Conservation (phyloP, 257 asterid species). For the Petunia secreta region DNA sequence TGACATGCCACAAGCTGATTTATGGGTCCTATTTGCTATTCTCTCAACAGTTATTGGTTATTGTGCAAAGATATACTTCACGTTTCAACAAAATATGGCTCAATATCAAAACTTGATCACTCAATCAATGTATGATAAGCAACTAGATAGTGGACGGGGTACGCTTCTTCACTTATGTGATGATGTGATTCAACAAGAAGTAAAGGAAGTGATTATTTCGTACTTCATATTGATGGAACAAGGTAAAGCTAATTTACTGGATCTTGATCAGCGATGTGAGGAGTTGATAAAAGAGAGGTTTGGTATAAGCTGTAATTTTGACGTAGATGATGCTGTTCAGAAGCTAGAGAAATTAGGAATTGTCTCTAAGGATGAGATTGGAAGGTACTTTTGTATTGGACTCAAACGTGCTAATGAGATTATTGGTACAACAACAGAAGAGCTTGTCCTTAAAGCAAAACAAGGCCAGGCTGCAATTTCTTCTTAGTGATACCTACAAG, state of each 20-base stretch:
- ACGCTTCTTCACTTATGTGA: constrained; percentile 96
- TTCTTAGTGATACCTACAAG: not conserved
- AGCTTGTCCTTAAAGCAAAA: constrained; percentile 80
- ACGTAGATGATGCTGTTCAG: constrained; percentile 90
- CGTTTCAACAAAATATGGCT: constrained; percentile 95
- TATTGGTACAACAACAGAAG: constrained; percentile 94
- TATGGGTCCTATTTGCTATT: constrained; percentile 90
- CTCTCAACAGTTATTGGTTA: constrained; percentile 94
- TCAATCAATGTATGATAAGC: constrained; percentile 97
- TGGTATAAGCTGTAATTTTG: constrained; percentile 80
- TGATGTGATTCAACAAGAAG: constrained; percentile 98
- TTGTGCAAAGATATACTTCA: constrained; percentile 90
- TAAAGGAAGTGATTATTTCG: constrained; percentile 94
- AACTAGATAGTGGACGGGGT: constrained; percentile 93
- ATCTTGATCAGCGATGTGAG: constrained; percentile 87
- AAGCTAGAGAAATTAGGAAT: constrained; percentile 90
- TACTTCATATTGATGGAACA: constrained; percentile 94
- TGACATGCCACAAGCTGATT: constrained; percentile 95
- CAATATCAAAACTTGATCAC: constrained; percentile 88
- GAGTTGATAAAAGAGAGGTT: constrained; percentile 88
- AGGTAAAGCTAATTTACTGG: constrained; percentile 90
- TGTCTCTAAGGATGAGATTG: constrained; percentile 76
- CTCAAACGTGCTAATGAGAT: constrained; percentile 94
- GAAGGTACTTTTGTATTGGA: constrained; percentile 81
- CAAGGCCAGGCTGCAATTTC: constrained; percentile 41